Conservation (phyloP, 495 filamentous ascomycete genomes). For the Hapsidospora chrysogenum region DNA sequence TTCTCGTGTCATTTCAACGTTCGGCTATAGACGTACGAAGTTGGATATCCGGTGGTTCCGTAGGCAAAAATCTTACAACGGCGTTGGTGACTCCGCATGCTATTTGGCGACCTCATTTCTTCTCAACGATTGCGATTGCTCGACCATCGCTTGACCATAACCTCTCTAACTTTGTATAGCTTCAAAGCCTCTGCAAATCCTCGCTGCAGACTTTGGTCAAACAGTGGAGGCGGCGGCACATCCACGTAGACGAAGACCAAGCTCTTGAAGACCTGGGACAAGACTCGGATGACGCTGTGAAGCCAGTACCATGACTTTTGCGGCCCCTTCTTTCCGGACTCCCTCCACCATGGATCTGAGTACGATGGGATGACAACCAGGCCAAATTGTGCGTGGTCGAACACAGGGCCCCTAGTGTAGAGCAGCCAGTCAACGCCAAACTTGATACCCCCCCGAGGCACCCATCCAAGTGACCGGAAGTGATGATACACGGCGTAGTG, state of each 20-base stretch:
- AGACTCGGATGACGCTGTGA: slow-evolving; percentile 81
- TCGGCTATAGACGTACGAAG: no score
- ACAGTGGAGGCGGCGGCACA: slow-evolving; percentile 50
- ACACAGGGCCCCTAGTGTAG: slow-evolving; percentile 89
- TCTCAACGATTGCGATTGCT: slow-evolving; percentile 54
- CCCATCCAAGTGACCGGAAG: slow-evolving; percentile 92
- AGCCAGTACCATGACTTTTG: slow-evolving; percentile 74
- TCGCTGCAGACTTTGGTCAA: slow-evolving; percentile 20
- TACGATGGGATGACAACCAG: slow-evolving; percentile 73
- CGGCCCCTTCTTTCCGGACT: slow-evolving; percentile 23
- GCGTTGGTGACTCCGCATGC: no score
- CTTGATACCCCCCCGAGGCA: slow-evolving; percentile 84
- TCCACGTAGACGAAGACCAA: slow-evolving; percentile 83
- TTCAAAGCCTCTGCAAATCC: slow-evolving; percentile 47
- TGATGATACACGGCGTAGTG: slow-evolving; percentile 89
- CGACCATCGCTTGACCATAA: slow-evolving; percentile 66
- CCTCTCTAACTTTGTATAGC: slow-evolving; percentile 66
- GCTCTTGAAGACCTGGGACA: slow-evolving; percentile 75
- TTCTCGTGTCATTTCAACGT: no score
- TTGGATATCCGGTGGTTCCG: no score
- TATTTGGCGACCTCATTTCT: no score
- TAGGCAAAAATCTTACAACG: no score
- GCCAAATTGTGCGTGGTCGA: slow-evolving; percentile 86
- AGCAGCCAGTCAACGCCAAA: slow-evolving; percentile 88
- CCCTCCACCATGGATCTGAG: slow-evolving; percentile 56